Evolutionary conservation across 495 filamentous ascomycete genomes (phyloP).

Genomic region (Lentithecium fluviatile): DNA sequence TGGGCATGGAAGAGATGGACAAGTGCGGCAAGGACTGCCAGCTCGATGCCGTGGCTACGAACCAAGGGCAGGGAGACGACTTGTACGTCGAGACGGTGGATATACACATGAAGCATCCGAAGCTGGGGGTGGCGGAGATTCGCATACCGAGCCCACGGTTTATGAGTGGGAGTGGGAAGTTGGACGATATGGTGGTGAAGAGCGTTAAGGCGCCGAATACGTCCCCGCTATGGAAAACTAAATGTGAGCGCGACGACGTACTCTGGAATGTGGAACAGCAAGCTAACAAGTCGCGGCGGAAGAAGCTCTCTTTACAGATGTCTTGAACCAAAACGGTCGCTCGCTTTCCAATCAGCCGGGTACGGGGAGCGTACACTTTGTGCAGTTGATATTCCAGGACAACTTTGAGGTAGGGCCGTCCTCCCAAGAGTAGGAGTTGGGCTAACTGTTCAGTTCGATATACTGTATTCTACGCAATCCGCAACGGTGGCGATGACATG

Average conservation of each 20-base stretch:
- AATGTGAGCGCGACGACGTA: slow-evolving; percentile 51
- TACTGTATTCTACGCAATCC: slow-evolving; percentile 82
- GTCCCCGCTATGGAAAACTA: slow-evolving; percentile 74
- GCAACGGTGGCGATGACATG: slow-evolving; percentile 59
- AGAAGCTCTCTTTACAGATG: slow-evolving; percentile 3
- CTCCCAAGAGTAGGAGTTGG: background rate
- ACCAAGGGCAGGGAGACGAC: slow-evolving; percentile 55
- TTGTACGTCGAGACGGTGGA: slow-evolving; percentile 61
- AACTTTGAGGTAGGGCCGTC: slow-evolving; percentile 55
- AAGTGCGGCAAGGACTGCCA: slow-evolving; percentile 55
- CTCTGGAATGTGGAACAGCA: too few species aligned
- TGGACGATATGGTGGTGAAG: slow-evolving; percentile 1
- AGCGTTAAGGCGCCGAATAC: slow-evolving; percentile 51
- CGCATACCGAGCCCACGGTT: slow-evolving; percentile 11
- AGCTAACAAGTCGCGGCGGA: too few species aligned
- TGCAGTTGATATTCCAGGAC: slow-evolving; percentile 90
- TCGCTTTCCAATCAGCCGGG: slow-evolving; percentile 55
- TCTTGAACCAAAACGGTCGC: slow-evolving; percentile 1
- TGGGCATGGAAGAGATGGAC: slow-evolving; percentile 73
- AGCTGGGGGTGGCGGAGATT: slow-evolving; percentile 7
- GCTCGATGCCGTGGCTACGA: slow-evolving; percentile 46
- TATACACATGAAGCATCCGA: slow-evolving; percentile 15
- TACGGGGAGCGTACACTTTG: slow-evolving; percentile 76
- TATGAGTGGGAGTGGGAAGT: background rate
- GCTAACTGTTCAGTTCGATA: slow-evolving; percentile 64